Base-by-base conservation (phyloP, 306 rosid species). In the Lathyrus oleraceus region DNA sequence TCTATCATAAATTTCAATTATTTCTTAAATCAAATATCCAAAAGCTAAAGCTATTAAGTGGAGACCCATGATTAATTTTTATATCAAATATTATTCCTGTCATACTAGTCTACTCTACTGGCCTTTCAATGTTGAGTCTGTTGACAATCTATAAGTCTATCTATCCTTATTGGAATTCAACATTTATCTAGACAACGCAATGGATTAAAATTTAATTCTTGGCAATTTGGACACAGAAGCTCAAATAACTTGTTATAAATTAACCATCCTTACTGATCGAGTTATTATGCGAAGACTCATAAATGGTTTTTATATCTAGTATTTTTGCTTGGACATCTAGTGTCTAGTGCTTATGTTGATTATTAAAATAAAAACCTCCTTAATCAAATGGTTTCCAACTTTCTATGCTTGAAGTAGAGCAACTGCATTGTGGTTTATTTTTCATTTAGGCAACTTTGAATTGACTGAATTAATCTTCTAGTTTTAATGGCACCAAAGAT, bases 281-380 rank as follows among this genome's bases (percentile, higher is more conserved):
- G 10, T 10, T 43, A 66, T 27, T 28, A 11, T 10, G 40, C 16
- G 60, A 65, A 67, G 30, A 13, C 28, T 48, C 30, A 10, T 48
- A 20, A 45, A 48, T 28, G 71, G 12, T 10, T 67, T 39, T 11
- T 47, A 47, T 47, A 47, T 47, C 43, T 27, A 16, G 8, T 43
- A 48, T 66, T 53, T 47, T 47, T 66, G 16, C 59, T 51, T 30
- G 51, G 39, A 44, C 30, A n/a, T 67, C 56, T 35, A 65, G 59
- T 75, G 52, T 77, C 7, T 45, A 30, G 23, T 77, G 66, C 70
- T 52, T 25, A 53, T 56, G 38, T 21, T 69, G 65, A 61, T 53
- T 12, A 51, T 42, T 42, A 17, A 56, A 19, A 51, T 19, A 51
- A 17, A 40, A 53, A 21, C 14, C 14, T 61, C 49, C 36, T 65